phyloP scores from a whole-genome alignment of 75 land plant genomes.

The Adiantum capillusveneris region DNA sequence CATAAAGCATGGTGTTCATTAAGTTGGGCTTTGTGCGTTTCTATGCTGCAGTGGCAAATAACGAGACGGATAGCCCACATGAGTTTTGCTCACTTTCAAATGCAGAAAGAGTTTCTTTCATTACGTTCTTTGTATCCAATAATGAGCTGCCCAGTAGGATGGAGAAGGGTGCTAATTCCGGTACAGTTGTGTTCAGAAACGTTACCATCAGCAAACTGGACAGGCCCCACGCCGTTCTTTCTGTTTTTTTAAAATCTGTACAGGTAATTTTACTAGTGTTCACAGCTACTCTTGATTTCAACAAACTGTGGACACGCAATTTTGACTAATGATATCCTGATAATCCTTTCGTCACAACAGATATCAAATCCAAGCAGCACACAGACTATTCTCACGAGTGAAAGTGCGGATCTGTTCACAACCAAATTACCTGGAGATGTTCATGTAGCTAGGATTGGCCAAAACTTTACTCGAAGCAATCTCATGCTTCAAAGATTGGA shows the following conservation, averaged over 20 bases:
- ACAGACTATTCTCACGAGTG: slow-evolving; percentile 56
- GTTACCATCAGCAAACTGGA: neutral
- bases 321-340: neutral
- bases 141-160: neutral
- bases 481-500: slow-evolving; percentile 94
- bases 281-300: neutral
- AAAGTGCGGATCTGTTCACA: slow-evolving; percentile 28
- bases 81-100: neutral
- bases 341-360: slow-evolving; percentile 27
- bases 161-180: neutral
- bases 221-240: neutral
- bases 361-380: slow-evolving; percentile 62
- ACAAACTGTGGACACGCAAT: neutral
- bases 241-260: neutral
- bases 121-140: neutral
- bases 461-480: slow-evolving; percentile 64
- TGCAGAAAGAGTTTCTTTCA: neutral
- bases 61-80: neutral
- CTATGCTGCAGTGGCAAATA: too few species aligned
- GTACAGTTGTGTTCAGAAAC: neutral
- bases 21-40: too few species aligned
- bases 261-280: neutral
- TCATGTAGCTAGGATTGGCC: slow-evolving; percentile 36
- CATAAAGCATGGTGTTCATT: too few species aligned
- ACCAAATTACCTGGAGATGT: slow-evolving; percentile 20